These are phyloP conservation scores for Trichoderma sp. DNA, from an alignment of 2,329 filamentous ascomycete species.

Conservation along the genomic window DNA sequence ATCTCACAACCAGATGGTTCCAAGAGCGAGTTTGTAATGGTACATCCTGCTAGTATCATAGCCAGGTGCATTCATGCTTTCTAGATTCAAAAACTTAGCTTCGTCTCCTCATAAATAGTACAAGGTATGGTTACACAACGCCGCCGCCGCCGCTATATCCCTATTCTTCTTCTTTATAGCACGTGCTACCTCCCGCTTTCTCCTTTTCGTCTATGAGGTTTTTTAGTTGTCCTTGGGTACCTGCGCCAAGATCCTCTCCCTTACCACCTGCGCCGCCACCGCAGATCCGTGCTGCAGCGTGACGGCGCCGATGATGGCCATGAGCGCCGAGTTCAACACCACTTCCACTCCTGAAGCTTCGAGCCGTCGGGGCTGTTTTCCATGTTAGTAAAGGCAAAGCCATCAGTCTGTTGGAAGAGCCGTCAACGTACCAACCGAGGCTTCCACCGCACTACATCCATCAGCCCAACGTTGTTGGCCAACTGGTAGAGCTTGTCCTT, in stretches of 20 bases:
- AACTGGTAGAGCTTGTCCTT: constrained; percentile 68
- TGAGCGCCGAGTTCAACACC: constrained; percentile 75
- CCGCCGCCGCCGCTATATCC: neutral
- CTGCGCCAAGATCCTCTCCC: constrained; percentile 68
- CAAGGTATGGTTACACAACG: constrained; percentile 31
- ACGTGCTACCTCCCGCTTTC: neutral
- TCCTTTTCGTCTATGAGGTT: neutral
- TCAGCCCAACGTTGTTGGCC: constrained; percentile 69
- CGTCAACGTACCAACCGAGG: constrained; percentile 70
- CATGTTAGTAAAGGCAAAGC: constrained; percentile 35
- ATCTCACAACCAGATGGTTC: neutral
- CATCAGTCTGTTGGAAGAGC: too few relatives aligned
- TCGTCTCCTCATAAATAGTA: constrained; percentile 30
- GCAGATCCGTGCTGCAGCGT: constrained; percentile 84
- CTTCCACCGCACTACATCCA: constrained; percentile 82
- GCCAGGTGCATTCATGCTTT: constrained; percentile 19
- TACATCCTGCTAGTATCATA: neutral
- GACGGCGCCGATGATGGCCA: constrained; percentile 85
- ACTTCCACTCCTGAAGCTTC: constrained; percentile 70
- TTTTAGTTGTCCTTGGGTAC: constrained; percentile 30
- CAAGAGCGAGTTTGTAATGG: neutral
- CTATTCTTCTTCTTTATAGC: neutral
- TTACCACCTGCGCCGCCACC: constrained; percentile 71
- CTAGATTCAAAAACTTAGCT: constrained; percentile 28
- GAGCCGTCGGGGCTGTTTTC: constrained; percentile 59